Conservation (phyloP, 345 rosid species). For the Limnanthes douglasii region DNA sequence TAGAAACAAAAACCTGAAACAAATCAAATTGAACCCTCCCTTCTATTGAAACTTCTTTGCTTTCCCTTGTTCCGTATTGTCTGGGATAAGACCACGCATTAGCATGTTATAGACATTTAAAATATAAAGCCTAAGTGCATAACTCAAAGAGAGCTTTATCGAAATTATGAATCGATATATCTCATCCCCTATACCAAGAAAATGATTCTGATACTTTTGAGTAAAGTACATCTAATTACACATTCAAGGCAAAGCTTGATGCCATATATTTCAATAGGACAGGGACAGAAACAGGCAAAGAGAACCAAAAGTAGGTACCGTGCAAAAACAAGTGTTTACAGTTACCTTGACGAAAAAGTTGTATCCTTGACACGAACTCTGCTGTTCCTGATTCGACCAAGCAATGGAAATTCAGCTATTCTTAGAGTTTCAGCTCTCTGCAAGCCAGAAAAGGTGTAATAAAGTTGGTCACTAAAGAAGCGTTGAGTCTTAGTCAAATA, state of each 20-base stretch:
- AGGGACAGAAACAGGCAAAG: no score
- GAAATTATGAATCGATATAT: no score
- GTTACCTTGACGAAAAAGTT: slow-evolving; percentile 85
- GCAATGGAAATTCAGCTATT: slow-evolving; percentile 71
- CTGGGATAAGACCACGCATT: slow-evolving; percentile 27
- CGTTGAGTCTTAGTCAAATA: no score
- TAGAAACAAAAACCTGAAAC: slow-evolving; percentile 59
- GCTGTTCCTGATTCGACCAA: slow-evolving; percentile 84
- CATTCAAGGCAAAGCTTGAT: no score
- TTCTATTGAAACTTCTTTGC: slow-evolving; percentile 88
- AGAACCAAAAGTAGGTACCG: no score
- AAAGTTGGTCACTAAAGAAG: no score
- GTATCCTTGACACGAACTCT: slow-evolving; percentile 79
- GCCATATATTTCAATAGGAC: no score
- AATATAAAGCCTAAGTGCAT: slow-evolving; percentile 1
- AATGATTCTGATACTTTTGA: no score
- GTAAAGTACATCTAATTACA: no score
- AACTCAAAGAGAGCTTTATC: slow-evolving; percentile 2
- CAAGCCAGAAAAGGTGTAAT: slow-evolving; percentile 7
- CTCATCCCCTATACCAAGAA: no score
- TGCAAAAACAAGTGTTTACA: no score
- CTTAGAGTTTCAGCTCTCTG: slow-evolving; percentile 87
- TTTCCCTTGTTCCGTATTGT: slow-evolving; percentile 85
- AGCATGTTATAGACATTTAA: slow-evolving; percentile 5
- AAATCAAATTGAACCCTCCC: slow-evolving; percentile 98